phyloP scores from a whole-genome alignment of 1,139 yeast genomes.

The Saccharomyces hybrid region DNA sequence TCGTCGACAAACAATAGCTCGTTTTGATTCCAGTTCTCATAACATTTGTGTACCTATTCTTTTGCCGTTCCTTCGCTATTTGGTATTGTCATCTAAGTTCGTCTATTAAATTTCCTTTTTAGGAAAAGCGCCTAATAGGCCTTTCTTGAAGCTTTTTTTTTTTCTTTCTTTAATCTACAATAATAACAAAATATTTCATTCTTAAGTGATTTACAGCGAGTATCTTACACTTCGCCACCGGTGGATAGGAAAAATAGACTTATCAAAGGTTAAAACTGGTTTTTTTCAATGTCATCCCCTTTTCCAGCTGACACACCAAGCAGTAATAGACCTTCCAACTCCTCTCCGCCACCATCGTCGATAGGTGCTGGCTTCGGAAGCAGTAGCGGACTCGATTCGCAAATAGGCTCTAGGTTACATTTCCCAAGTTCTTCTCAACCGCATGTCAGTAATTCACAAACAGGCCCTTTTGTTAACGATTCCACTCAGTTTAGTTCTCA shows the following conservation, averaged over 20 bases:
- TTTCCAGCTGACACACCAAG: slow-evolving; percentile 15
- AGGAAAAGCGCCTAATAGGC: neutral
- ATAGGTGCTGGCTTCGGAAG: slow-evolving; percentile 29
- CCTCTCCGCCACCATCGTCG: slow-evolving; percentile 33
- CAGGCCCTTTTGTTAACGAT: slow-evolving; percentile 8
- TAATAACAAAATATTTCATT: neutral
- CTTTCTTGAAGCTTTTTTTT: neutral
- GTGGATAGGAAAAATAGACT: neutral
- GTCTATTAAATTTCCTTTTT: neutral
- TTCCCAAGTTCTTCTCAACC: slow-evolving; percentile 34
- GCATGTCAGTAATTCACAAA: slow-evolving; percentile 9
- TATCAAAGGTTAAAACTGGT: neutral
- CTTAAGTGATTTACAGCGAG: neutral
- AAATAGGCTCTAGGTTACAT: slow-evolving; percentile 18
- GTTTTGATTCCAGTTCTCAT: neutral
- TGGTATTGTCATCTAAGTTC: neutral
- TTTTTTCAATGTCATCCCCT: slow-evolving; percentile 16
- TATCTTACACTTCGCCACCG: neutral
- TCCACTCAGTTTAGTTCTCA: slow-evolving; percentile 23
- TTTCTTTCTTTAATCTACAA: neutral
- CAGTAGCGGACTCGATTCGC: slow-evolving; percentile 23
- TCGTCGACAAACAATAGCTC: neutral
- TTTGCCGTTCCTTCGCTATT: neutral
- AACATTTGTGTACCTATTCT: neutral
- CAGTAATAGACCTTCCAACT: slow-evolving; percentile 19